Evolutionary conservation across 768 basidiomycete species (phyloP), one percentile per base, ranked within the genome.

Genomic region (Russula earlei): DNA sequence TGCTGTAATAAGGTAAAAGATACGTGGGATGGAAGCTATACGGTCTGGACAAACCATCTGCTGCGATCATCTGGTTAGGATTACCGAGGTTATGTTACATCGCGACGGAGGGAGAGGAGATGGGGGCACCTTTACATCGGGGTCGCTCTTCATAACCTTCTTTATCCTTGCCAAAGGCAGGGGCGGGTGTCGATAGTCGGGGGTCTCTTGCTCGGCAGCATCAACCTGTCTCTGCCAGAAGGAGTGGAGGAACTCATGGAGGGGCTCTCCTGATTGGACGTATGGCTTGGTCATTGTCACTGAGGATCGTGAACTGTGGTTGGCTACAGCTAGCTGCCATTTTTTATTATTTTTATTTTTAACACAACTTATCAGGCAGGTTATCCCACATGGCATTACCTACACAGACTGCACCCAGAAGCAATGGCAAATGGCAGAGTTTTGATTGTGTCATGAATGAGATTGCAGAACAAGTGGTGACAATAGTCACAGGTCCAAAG

Each of bases 71-170:
- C 93, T 93, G 61, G 24, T 8, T 27, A 41, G 43, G 51, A 31
- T 31, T 31, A 31, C 10, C 29, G 58, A 51, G 25, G 52, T 51
- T 59, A 38, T 34, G 40, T 22, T 9, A 22, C 7, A 29, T 7
- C 7, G 5, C 5, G n/a, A 2, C 17, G 27, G 43, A 33, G 41
- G 10, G 46, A 47, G 45, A 15, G 41, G 44, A 47, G 41, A 48
- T 41, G 50, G 43, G 67, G 82, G 66, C 67, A 95, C 92, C 81
- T 93, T 93, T 61, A 97, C 91, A 64, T 94, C 91, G 3, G 91
- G 90, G 72, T 93, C 92, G 69, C 87, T 94, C 77, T 98, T 97
- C 91, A 97, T 96, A 55, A 97, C 95, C 70, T 97, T 98, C 77
- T 97, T 98, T 65, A 98, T 96, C 67, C 96, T 76, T 17, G 96